Percentiles rank a stretch among this genome's conserved stretches.
These are phyloP conservation scores for Paecilomyces formosus DNA, from an alignment of 2,329 filamentous ascomycete species.

Conservation along the genomic window DNA sequence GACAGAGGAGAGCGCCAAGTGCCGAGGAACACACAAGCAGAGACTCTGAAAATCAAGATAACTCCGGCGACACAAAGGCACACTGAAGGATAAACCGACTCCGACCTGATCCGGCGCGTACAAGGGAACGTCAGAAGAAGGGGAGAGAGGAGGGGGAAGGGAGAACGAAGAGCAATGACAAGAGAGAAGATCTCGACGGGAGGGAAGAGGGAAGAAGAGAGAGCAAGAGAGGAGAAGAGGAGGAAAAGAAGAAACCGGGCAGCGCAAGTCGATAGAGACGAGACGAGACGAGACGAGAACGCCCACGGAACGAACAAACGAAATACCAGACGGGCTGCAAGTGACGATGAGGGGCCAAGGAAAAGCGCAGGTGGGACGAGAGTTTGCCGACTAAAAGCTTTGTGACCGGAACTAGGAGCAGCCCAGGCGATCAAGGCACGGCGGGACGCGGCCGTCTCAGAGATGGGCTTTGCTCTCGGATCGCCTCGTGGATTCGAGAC, in stretches of 20 bases:
- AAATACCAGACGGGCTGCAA: conserved; percentile 7
- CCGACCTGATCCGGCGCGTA: conserved; percentile 20
- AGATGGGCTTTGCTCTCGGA: background rate
- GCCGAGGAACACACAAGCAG: conserved; percentile 13
- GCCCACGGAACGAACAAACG: conserved; percentile 15
- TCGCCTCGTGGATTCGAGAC: background rate
- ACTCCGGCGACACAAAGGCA: conserved; percentile 18
- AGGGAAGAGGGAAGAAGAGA: conserved; percentile 9
- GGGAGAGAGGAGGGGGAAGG: conserved; percentile 11
- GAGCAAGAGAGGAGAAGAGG: conserved; percentile 9
- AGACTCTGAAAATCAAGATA: conserved; percentile 16
- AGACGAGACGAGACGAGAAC: conserved; percentile 1
- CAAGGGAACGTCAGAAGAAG: conserved; percentile 9
- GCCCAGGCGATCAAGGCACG: background rate
- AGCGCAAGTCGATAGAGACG: conserved; percentile 5
- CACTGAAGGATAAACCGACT: conserved; percentile 20
- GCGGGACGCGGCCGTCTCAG: conserved; percentile 2
- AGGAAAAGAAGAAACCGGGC: conserved; percentile 10
- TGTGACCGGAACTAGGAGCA: background rate
- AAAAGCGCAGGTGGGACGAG: conserved; percentile 12
- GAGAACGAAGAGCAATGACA: conserved; percentile 1
- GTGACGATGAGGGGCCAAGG: conserved; percentile 13
- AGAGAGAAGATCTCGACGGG: conserved; percentile 4
- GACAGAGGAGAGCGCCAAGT: conserved; percentile 12
- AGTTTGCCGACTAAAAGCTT: conserved; percentile 11